These are phyloP conservation scores for Hirschioporus abietinus DNA, from an alignment of 768 basidiomycete genomes.

Conservation along the genomic window DNA sequence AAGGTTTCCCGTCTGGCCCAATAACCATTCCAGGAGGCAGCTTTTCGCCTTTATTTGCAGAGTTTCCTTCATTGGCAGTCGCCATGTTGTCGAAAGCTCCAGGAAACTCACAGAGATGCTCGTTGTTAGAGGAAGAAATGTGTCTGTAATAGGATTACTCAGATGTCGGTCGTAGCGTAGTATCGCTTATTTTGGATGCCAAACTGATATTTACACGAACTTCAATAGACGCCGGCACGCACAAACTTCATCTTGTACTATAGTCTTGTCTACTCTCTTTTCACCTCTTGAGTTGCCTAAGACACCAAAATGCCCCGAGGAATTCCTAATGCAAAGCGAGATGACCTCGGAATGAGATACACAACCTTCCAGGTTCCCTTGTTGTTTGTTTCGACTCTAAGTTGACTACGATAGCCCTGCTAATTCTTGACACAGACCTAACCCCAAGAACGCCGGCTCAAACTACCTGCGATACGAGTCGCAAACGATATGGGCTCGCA, in stretches of 20 bases:
- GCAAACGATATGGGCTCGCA: conserved; percentile 71
- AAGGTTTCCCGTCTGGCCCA: conserved; percentile 92
- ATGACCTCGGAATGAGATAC: conserved; percentile 78
- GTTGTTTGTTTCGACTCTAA: conserved; percentile 39
- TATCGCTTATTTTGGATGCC: too few species aligned
- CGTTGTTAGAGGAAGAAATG: background rate
- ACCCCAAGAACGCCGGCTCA: conserved; percentile 75
- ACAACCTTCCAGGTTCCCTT: conserved; percentile 79
- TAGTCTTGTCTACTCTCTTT: background rate
- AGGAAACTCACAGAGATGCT: background rate
- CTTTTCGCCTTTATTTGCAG: conserved; percentile 12
- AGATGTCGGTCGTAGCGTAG: too few species aligned
- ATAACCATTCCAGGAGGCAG: conserved; percentile 81
- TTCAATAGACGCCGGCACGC: too few species aligned
- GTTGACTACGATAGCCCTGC: conserved; percentile 3
- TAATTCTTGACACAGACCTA: conserved; percentile 41
- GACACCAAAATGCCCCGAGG: conserved; percentile 65
- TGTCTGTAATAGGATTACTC: background rate
- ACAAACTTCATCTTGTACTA: background rate
- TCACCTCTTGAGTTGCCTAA: background rate
- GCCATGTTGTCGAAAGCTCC: background rate
- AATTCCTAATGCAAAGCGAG: conserved; percentile 72
- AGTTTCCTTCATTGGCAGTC: background rate
- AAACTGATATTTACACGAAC: too few species aligned
- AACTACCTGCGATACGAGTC: conserved; percentile 74